Evolutionary conservation across 2,329 filamentous ascomycete species (phyloP).

Genomic region (Colletotrichum sansevieriae): DNA sequence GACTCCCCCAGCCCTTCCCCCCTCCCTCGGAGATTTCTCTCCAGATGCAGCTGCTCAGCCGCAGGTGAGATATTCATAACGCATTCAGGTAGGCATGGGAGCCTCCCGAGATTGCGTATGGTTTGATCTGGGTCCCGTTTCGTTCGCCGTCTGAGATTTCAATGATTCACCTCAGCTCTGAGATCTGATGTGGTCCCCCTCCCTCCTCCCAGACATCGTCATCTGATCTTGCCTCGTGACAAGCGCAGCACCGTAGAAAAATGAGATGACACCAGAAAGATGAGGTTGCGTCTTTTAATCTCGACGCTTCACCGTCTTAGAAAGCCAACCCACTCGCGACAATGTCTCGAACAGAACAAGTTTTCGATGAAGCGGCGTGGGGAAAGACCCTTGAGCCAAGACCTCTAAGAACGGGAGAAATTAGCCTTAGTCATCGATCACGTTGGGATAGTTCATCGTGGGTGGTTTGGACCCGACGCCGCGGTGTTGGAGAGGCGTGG

Average conservation of each 20-base stretch:
- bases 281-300: background rate
- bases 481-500: conserved; percentile 5
- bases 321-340: too few species aligned
- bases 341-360: too few species aligned
- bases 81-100: background rate
- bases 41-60: background rate
- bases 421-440: too few species aligned
- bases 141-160: background rate
- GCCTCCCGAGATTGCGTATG: background rate
- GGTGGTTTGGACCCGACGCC: conserved; percentile 10
- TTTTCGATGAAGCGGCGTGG: background rate
- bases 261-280: background rate
- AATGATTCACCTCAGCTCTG: background rate
- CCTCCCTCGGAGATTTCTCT: background rate
- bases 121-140: background rate
- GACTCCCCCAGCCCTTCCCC: background rate
- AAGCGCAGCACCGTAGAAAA: too few species aligned
- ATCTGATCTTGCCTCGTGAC: background rate
- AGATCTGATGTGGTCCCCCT: too few species aligned
- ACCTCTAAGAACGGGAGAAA: background rate
- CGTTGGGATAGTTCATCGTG: background rate
- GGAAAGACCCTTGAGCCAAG: background rate
- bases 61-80: background rate
- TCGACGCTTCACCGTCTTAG: too few species aligned
- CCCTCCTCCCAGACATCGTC: background rate